A percentile compares a stretch with the other conserved stretches of the same genome.
Evolutionary conservation across 2,329 filamentous ascomycete genomes (phyloP).

Genomic region (Venturia asperata): DNA sequence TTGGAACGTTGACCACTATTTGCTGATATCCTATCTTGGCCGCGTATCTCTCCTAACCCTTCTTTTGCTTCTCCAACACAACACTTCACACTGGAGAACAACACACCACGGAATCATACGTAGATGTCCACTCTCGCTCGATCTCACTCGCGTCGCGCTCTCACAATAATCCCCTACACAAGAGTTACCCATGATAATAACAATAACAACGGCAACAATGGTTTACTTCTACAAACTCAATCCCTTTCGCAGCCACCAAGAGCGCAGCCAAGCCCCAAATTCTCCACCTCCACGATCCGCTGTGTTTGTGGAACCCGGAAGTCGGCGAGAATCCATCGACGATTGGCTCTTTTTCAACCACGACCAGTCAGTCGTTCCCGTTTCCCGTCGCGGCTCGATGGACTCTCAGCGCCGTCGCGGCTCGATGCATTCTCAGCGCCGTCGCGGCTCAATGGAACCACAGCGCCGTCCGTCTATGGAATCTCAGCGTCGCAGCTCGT

Average conservation of each 20-base stretch:
- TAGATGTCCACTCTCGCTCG: not conserved
- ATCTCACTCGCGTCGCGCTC: not conserved
- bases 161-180: not conserved
- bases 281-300: not conserved
- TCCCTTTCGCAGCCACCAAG: not conserved
- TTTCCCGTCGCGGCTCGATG: not conserved
- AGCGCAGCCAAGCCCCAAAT: not conserved
- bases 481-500: not conserved
- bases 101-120: too few species aligned
- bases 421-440: not conserved
- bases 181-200: not conserved
- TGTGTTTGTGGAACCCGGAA: not conserved
- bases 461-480: not conserved
- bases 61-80: too few species aligned
- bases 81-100: too few species aligned
- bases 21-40: too few species aligned
- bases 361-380: not conserved
- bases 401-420: not conserved
- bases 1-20: too few species aligned
- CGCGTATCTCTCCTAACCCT: too few species aligned
- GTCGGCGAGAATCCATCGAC: not conserved
- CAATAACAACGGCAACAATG: not conserved
- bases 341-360: not conserved
- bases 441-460: not conserved
- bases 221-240: not conserved